Evolutionary conservation across 1,284 basidiomycete genomes (phyloP).

Genomic region (Tilletia caries): DNA sequence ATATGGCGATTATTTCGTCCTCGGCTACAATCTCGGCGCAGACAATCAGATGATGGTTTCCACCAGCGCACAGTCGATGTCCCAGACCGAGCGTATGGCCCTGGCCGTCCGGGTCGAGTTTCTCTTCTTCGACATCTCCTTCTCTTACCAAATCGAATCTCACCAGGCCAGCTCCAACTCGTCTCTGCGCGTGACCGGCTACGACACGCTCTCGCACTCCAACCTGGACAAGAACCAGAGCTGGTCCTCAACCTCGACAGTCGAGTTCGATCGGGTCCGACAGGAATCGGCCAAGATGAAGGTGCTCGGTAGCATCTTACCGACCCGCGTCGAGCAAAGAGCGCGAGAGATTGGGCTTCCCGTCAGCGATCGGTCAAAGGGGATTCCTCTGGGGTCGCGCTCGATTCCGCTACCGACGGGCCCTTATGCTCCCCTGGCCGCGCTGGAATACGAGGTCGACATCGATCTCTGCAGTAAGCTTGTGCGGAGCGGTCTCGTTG

Average conservation of each 20-base stretch:
- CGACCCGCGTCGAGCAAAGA: slow-evolving; percentile 3
- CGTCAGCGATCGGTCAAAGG: too few relatives aligned
- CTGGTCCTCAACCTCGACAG: not conserved
- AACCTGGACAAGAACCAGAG: not conserved
- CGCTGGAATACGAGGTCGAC: slow-evolving; percentile 9
- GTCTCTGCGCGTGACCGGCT: not conserved
- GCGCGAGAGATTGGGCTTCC: not conserved
- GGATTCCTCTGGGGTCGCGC: too few relatives aligned
- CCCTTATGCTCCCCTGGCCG: slow-evolving; percentile 8
- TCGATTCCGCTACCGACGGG: too few relatives aligned
- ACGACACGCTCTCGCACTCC: slow-evolving; percentile 7
- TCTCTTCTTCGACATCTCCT: slow-evolving; percentile 8
- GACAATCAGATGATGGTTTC: slow-evolving; percentile 16
- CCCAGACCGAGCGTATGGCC: not conserved
- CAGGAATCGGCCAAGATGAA: not conserved
- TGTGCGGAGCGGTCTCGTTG: slow-evolving; percentile 1
- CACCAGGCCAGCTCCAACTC: not conserved
- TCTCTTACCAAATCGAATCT: slow-evolving; percentile 3
- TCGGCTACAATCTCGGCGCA: slow-evolving; percentile 13
- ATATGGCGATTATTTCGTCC: slow-evolving; percentile 9
- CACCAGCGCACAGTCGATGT: slow-evolving; percentile 9
- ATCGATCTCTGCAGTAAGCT: not conserved
- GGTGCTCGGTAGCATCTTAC: not conserved
- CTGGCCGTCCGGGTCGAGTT: not conserved
- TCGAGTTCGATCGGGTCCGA: slow-evolving; percentile 11